Percentiles rank a stretch among this genome's conserved stretches.
phyloP scores from a whole-genome alignment of 106 monocot species.

The Phalaenopsis aphrodite region DNA sequence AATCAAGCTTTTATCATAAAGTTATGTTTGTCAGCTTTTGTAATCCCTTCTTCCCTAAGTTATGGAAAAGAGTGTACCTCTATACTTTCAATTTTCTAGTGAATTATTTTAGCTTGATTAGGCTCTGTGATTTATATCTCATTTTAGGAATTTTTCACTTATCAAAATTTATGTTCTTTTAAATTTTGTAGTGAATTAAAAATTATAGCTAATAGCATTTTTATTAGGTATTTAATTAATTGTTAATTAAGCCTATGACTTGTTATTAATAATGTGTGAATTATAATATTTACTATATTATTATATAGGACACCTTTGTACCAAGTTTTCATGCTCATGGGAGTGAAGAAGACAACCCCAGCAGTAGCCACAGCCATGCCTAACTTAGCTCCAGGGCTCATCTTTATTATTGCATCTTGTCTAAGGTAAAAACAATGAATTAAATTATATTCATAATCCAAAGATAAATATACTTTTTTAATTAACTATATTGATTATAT shows the following conservation, averaged over 20 bases:
- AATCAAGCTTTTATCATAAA: no score
- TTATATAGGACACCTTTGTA: not conserved
- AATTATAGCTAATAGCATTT: no score
- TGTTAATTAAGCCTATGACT: not conserved
- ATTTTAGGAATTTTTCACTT: no score
- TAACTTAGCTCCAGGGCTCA: constrained; percentile 6
- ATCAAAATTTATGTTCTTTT: no score
- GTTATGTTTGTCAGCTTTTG: no score
- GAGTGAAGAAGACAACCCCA: constrained; percentile 10
- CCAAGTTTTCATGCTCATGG: not conserved
- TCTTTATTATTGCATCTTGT: constrained; percentile 8
- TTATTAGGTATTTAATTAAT: not conserved
- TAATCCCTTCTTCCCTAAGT: no score
- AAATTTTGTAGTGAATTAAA: no score
- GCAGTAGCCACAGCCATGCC: constrained; percentile 5
- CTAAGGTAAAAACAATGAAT: not conserved
- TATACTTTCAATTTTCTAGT: no score
- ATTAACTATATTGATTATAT: no score
- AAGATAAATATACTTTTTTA: not conserved
- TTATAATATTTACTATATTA: not conserved
- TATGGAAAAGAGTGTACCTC: no score
- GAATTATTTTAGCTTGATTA: no score
- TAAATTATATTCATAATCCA: not conserved
- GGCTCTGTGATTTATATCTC: no score
- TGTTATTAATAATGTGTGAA: not conserved